Evolutionary conservation across 192 early-diverging fungal genomes (phyloP), one percentile per base, ranked within the genome.

Genomic region (Rhizoclosmatium sp.): DNA sequence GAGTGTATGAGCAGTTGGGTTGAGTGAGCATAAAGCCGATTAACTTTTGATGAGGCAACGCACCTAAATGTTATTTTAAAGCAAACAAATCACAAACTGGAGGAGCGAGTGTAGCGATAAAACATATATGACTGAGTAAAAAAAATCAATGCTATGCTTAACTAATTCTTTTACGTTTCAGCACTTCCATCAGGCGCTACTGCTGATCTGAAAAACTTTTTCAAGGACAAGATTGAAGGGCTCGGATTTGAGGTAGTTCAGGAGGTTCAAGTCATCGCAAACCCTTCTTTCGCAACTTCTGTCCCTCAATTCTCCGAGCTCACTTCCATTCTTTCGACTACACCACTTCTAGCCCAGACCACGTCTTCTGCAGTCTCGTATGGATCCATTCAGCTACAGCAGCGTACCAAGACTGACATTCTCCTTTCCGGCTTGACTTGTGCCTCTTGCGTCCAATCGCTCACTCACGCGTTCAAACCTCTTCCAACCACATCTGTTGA

Each of bases 351-450:
- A 49, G 3, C 41, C 14, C 49, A 19, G 51, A 14, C 19, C 31
- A 31, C 31, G 31, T 31, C 31, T 31, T 31, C 31, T 31, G 31
- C 31, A 31, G 31, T 31, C 31, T 31, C 31, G 31, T 31, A 31
- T 31, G 31, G 31, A 31, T 31, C 31, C 31, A 31, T 31, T 54
- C 31, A 31, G 31, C 31, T 31, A 31, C 31, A 31, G 31, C 31
- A 31, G 31, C 31, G 12, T 23, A 14, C 61, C 12, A 85, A 85
- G 71, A 77, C 89, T 40, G 79, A 80, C 44, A 75, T 95, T 23
- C 81, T 87, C 39, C 81, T 96, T 51, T 79, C 86, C 1, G 97
- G 97, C 5, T 93, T 98, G 92, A 95, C 95, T 0, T 98, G 97
- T 69, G 86, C 89, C 2, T 92, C 93, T 21, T 98, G 97, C 77